phyloP scores from a whole-genome alignment of 192 early-diverging fungal genomes.

The Coemansia brasiliensis region DNA sequence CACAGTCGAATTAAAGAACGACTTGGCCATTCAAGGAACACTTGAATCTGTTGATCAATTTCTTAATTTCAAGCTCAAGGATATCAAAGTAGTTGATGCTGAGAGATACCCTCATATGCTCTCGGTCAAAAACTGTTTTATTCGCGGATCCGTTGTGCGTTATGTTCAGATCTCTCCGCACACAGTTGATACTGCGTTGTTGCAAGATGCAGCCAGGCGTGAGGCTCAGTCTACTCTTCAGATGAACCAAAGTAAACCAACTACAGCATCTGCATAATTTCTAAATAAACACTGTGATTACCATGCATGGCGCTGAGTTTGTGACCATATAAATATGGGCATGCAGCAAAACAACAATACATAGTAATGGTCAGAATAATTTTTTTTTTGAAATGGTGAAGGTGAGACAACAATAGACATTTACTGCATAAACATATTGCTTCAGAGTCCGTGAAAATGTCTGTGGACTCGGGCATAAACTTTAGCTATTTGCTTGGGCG shows the following conservation, averaged over 20 bases:
- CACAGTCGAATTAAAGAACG: constrained; percentile 98
- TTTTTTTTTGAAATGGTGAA: no score
- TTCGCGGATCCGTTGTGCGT: constrained; percentile 97
- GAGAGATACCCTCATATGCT: constrained; percentile 97
- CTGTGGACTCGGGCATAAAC: no score
- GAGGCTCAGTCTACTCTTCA: constrained; percentile 69
- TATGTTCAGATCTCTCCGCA: constrained; percentile 89
- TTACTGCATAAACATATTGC: no score
- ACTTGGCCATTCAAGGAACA: constrained; percentile 87
- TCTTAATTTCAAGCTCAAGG: constrained; percentile 97
- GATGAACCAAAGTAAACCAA: constrained; percentile 32
- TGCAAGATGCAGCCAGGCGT: constrained; percentile 95
- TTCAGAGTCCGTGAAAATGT: no score
- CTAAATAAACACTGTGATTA: neutral
- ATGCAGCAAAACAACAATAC: no score
- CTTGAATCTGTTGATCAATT: constrained; percentile 99
- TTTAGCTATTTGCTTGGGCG: no score
- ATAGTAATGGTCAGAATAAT: no score
- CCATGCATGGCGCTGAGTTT: neutral
- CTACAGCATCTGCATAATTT: constrained; percentile 17
- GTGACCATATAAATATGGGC: neutral
- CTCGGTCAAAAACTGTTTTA: constrained; percentile 98
- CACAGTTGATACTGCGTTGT: constrained; percentile 88
- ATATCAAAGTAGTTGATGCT: constrained; percentile 81
- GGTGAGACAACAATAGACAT: no score